phyloP scores from a whole-genome alignment of 129 eudicot species.

The Flaveria bidentis region DNA sequence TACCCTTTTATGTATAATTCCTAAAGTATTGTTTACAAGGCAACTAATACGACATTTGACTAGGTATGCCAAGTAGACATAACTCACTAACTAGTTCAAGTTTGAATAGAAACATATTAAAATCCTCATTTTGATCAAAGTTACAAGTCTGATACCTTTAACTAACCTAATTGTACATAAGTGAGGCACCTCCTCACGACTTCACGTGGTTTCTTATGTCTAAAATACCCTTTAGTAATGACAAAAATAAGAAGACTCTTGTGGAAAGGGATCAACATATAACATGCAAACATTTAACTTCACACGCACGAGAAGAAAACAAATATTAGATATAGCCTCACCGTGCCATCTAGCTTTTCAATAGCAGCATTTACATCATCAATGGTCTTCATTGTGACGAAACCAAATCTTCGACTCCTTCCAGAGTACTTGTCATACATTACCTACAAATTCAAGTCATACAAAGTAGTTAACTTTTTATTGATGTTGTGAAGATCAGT shows the following conservation, averaged over 20 bases:
- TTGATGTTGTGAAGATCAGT: background rate
- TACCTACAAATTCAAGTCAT: slow-evolving; percentile 45
- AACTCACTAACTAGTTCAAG: background rate
- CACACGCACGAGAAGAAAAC: background rate
- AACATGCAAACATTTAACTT: background rate
- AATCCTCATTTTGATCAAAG: background rate
- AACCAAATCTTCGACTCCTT: slow-evolving; percentile 87
- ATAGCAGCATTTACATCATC: slow-evolving; percentile 87
- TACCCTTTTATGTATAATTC: background rate
- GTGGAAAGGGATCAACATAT: background rate
- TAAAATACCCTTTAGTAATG: slow-evolving; percentile 5
- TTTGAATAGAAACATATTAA: background rate
- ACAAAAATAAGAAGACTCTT: background rate
- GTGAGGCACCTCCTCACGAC: background rate
- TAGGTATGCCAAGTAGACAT: background rate
- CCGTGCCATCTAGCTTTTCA: slow-evolving; percentile 85
- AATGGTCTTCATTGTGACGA: slow-evolving; percentile 86
- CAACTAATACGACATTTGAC: background rate
- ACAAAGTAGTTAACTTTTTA: background rate
- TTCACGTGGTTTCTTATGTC: background rate
- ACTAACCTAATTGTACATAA: background rate
- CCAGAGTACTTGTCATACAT: slow-evolving; percentile 91
- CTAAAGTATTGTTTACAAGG: background rate
- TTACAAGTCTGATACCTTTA: background rate
- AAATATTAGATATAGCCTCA: slow-evolving; percentile 31